These are phyloP conservation scores for Rhododendron simsii DNA, from an alignment of 148 eudicot species.

Conservation along the genomic window DNA sequence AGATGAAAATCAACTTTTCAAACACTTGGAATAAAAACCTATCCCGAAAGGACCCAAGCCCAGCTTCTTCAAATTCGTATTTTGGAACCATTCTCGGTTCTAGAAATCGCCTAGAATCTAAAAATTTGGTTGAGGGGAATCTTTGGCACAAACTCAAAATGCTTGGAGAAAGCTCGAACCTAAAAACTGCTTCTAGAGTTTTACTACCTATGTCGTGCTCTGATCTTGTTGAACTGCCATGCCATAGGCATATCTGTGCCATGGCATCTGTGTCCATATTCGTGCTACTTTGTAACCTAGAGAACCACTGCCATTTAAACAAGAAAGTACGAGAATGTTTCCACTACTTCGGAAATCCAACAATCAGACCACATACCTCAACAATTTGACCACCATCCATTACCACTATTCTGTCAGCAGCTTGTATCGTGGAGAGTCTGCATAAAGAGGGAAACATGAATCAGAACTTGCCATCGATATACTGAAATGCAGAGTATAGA, in stretches of 20 bases:
- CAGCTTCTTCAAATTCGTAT: not conserved
- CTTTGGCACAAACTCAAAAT: not conserved
- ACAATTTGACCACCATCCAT: slow-evolving; percentile 37
- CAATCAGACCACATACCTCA: slow-evolving; percentile 19
- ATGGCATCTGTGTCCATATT: not conserved
- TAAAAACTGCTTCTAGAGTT: not conserved
- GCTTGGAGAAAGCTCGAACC: not conserved
- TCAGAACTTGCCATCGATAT: not conserved
- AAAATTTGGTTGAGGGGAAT: not conserved
- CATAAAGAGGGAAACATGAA: slow-evolving; percentile 13
- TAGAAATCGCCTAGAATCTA: not conserved
- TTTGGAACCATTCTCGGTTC: not conserved
- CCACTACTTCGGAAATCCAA: not conserved
- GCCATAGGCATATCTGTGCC: not conserved
- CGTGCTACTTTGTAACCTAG: not conserved
- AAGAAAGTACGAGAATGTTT: not conserved
- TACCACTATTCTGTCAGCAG: slow-evolving; percentile 91
- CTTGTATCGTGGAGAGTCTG: slow-evolving; percentile 96
- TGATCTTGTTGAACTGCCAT: not conserved
- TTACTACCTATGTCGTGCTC: not conserved
- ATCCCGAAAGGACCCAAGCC: not conserved
- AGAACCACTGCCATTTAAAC: not conserved
- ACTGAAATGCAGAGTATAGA: slow-evolving; percentile 5
- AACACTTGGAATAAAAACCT: not conserved
- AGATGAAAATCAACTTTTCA: not conserved